Conservation (phyloP, 306 rosid genomes). For the Adenanthera pavonina region DNA sequence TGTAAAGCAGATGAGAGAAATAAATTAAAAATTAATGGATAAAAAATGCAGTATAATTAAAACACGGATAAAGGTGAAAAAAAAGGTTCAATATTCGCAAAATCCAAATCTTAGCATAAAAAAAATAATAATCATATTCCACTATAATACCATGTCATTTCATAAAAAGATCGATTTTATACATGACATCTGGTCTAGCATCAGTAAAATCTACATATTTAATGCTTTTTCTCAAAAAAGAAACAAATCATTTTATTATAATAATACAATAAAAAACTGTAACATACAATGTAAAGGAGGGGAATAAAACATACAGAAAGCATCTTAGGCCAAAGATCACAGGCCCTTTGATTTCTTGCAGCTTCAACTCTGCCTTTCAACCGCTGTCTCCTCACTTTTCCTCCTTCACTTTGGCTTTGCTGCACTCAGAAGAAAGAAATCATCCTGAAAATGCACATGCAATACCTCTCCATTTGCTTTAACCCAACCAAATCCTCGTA, state of each 20-base stretch:
- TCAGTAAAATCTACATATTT: neutral
- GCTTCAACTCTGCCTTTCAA: slow-evolving; percentile 37
- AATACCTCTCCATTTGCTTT: neutral
- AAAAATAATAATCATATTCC: neutral
- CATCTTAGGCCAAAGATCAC: slow-evolving; percentile 44
- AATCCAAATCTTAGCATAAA: neutral
- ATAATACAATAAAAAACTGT: neutral
- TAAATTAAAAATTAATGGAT: neutral
- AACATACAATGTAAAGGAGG: slow-evolving; percentile 16
- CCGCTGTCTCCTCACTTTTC: slow-evolving; percentile 34
- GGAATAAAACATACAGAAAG: slow-evolving; percentile 50
- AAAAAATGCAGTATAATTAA: neutral
- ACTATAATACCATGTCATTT: neutral
- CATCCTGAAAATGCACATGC: slow-evolving; percentile 33
- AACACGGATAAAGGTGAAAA: neutral
- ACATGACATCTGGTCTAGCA: neutral
- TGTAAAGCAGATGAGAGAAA: neutral
- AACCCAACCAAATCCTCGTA: slow-evolving; percentile 28
- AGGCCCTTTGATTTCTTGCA: slow-evolving; percentile 46
- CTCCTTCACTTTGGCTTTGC: slow-evolving; percentile 52
- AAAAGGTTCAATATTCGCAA: neutral
- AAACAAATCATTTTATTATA: slow-evolving; percentile 28
- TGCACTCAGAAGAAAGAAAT: slow-evolving; percentile 63
- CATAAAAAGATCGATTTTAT: too few species aligned
- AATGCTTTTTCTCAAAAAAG: neutral